Conservation (phyloP, 1,284 basidiomycete genomes). For the Malassezia cuniculi region DNA sequence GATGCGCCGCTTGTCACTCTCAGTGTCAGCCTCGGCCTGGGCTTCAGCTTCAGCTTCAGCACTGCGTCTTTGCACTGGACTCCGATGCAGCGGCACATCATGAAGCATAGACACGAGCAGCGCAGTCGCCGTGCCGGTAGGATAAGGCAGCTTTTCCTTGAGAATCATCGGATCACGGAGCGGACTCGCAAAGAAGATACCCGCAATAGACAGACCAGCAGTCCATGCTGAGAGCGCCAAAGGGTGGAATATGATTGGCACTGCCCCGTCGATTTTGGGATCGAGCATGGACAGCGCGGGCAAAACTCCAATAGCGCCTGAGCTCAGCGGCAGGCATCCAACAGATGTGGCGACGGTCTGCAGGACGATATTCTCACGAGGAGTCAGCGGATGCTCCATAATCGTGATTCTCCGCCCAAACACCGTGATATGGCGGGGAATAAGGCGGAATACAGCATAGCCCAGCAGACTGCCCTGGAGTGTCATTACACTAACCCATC, state of each 20-base stretch:
- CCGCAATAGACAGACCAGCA: conserved; percentile 65
- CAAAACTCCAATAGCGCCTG: conserved; percentile 72
- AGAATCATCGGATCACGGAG: conserved; percentile 88
- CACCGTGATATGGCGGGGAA: conserved; percentile 43
- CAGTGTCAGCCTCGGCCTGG: background rate
- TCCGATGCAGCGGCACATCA: conserved; percentile 17
- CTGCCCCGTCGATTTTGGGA: conserved; percentile 60
- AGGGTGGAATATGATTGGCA: conserved; percentile 64
- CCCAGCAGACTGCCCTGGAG: conserved; percentile 83
- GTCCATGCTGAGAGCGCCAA: conserved; percentile 66
- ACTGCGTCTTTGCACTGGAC: background rate
- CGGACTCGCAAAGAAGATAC: conserved; percentile 84
- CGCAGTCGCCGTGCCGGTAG: conserved; percentile 86
- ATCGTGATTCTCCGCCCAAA: conserved; percentile 12
- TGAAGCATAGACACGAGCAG: conserved; percentile 89
- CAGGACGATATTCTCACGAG: conserved; percentile 75
- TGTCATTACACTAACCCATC: conserved; percentile 79
- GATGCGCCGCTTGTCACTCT: background rate
- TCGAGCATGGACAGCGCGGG: conserved; percentile 72
- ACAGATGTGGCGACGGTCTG: conserved; percentile 84
- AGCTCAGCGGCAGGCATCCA: conserved; percentile 70
- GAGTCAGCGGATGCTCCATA: conserved; percentile 53
- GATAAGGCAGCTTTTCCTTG: conserved; percentile 82
- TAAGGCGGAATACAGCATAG: conserved; percentile 63
- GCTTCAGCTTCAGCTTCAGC: background rate